Percentiles rank a stretch among this genome's conserved stretches.
Evolutionary conservation across 371 early-diverging fungal species (phyloP).

Genomic region (Mortierella sp.): DNA sequence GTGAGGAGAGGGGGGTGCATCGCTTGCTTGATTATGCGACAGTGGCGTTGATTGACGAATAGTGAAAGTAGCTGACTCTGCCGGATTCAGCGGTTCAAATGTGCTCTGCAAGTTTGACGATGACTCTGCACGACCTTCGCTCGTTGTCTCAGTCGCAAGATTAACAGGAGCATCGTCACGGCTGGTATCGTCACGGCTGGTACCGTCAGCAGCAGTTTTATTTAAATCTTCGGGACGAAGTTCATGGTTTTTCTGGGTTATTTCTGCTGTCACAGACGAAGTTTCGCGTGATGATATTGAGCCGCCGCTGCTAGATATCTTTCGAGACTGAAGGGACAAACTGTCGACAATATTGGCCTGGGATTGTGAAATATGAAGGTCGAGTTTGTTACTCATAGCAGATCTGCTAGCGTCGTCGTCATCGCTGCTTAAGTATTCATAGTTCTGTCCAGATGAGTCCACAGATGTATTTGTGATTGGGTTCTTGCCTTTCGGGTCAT

Average conservation of each 20-base stretch:
- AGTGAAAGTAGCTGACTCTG: background rate
- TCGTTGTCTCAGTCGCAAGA: background rate
- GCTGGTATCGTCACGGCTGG: background rate
- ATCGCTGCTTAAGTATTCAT: conserved; percentile 19
- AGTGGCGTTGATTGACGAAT: background rate
- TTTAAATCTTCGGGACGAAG: background rate
- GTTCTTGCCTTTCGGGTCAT: background rate
- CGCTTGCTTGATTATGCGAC: background rate
- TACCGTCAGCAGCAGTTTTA: background rate
- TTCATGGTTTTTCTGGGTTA: background rate
- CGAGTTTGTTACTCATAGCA: background rate
- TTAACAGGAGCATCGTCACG: background rate
- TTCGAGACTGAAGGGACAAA: background rate
- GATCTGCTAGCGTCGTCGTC: conserved; percentile 29
- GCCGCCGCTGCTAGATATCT: background rate
- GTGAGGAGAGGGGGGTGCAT: background rate
- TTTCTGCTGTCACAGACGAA: background rate
- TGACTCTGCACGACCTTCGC: background rate
- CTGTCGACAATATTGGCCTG: conserved; percentile 9
- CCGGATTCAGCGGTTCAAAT: background rate
- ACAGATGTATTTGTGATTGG: background rate
- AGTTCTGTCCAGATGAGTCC: background rate
- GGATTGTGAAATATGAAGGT: conserved; percentile 27
- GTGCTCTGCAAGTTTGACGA: conserved; percentile 1
- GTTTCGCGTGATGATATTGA: background rate